Evolutionary conservation across 225 moss, liverwort and hornwort genomes (phyloP).

Genomic region (Anthoceros angustus): DNA sequence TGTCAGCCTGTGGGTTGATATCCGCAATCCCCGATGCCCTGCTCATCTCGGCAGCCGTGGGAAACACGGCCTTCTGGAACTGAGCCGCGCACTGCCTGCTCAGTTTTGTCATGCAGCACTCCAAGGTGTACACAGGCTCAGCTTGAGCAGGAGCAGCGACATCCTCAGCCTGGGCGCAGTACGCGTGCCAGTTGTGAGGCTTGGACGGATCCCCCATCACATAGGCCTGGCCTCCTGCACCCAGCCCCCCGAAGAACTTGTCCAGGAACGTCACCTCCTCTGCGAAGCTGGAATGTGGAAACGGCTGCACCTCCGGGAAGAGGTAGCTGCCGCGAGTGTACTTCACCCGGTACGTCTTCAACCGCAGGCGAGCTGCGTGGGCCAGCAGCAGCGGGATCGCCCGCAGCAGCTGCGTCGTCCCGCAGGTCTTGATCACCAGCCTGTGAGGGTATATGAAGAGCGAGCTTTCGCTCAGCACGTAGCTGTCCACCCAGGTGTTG

Average conservation of each 20-base stretch:
- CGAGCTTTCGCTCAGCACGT: constrained; percentile 70
- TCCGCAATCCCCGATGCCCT: constrained; percentile 29
- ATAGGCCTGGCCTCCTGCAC: constrained; percentile 49
- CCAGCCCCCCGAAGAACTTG: constrained; percentile 48
- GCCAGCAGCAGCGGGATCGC: constrained; percentile 37
- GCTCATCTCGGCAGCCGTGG: constrained; percentile 48
- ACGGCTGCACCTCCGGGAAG: constrained; percentile 61
- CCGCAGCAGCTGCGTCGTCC: constrained; percentile 34
- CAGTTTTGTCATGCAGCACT: constrained; percentile 77
- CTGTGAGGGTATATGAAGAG: constrained; percentile 50
- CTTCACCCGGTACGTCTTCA: constrained; percentile 46
- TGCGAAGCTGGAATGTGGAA: constrained; percentile 51
- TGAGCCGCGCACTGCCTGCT: constrained; percentile 23
- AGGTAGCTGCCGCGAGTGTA: constrained; percentile 66
- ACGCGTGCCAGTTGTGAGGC: constrained; percentile 64
- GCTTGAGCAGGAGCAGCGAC: no score
- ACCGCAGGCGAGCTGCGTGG: constrained; percentile 16
- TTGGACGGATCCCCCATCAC: constrained; percentile 53
- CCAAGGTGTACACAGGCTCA: constrained; percentile 44
- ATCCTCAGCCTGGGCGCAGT: constrained; percentile 5
- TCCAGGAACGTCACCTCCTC: constrained; percentile 63
- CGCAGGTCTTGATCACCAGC: constrained; percentile 16
- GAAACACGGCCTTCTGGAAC: constrained; percentile 28
- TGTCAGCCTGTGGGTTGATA: constrained; percentile 32
- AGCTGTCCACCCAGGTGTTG: constrained; percentile 50